Evolutionary conservation across 306 rosid species (phyloP), one percentile per base, ranked within the genome.

Genomic region (Vigna trinervia): DNA sequence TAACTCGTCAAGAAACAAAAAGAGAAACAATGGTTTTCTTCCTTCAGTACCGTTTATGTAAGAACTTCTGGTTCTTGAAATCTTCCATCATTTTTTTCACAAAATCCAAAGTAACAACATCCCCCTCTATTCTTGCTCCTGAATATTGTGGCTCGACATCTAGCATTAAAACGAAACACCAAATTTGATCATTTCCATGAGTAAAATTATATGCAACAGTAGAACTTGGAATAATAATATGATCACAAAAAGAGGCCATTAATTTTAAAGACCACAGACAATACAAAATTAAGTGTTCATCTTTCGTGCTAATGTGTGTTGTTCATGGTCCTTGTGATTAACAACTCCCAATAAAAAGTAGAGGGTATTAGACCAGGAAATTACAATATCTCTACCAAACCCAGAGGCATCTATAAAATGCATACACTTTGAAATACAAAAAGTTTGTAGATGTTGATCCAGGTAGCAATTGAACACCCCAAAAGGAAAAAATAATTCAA

Each of bases 71-170:
- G 56, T 91, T 89, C 94, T 91, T 96, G 82, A 92, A 96, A 86
- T 92, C 99, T 63, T 92, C 99, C 85, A 92, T 87, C 99, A 96
- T 91, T 87, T 89, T 92, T 88, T 87, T 91, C 85, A 92, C 97
- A 73, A 96, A 96, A 76, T 96, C 98, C 86, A 92, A 78, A 50
- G 96, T 91, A 80, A 96, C 88, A 79, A 85, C 88, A 61, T 96
- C 97, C 32, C 97, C 99, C 61, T 96, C 99, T 75, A 96, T 92
- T 86, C 89, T 92, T 73, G 98, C 97, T 73, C 99, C 98, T 3
- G 96, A 79, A 76, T 96, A 96, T 70, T 89, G 91, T 56, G 97
- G 83, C 90, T 96, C 99, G 70, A 96, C 99, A 63, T 92, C 99
- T 96, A 88, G 75, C 61, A 85, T 84, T 50, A 14, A 86, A 87